These are phyloP conservation scores for Sphenostylis stenocarpa DNA, from an alignment of 306 rosid species.

Conservation along the genomic window DNA sequence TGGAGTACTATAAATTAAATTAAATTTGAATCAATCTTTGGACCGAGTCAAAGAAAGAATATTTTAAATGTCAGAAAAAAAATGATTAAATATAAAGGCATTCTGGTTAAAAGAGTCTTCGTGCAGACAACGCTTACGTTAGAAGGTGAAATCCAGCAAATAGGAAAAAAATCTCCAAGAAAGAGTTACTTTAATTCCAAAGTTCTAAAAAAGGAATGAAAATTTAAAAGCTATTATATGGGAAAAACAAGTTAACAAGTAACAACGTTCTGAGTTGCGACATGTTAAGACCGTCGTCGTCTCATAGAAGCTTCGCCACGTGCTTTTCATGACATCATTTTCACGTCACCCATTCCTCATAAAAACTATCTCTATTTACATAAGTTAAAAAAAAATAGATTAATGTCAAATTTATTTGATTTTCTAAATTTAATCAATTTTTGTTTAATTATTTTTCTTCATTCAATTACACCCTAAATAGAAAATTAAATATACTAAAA, in stretches of 20 bases:
- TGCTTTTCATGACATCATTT: constrained; percentile 38
- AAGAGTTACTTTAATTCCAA: constrained; percentile 1
- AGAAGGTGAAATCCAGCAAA: not conserved
- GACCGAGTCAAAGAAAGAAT: not conserved
- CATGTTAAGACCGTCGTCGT: not conserved
- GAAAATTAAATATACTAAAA: not conserved
- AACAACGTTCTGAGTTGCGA: not conserved
- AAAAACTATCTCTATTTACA: not conserved
- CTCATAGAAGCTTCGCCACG: constrained; percentile 50
- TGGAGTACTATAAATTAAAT: not conserved
- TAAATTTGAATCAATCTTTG: not conserved
- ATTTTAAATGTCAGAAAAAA: not conserved
- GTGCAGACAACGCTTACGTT: constrained; percentile 22
- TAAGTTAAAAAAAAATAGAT: too few species aligned
- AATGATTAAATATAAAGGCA: not conserved
- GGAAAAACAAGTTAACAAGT: not conserved
- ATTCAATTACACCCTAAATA: not conserved
- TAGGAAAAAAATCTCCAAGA: not conserved
- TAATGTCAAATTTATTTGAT: too few species aligned
- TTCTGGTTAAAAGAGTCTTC: not conserved
- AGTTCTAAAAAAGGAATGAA: not conserved
- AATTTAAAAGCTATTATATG: too few species aligned
- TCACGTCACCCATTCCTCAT: constrained; percentile 36
- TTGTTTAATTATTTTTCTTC: not conserved
- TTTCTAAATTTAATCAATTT: not conserved